These are phyloP conservation scores for Ogataea pignaliae DNA, from an alignment of 805 yeast genomes.

Conservation along the genomic window DNA sequence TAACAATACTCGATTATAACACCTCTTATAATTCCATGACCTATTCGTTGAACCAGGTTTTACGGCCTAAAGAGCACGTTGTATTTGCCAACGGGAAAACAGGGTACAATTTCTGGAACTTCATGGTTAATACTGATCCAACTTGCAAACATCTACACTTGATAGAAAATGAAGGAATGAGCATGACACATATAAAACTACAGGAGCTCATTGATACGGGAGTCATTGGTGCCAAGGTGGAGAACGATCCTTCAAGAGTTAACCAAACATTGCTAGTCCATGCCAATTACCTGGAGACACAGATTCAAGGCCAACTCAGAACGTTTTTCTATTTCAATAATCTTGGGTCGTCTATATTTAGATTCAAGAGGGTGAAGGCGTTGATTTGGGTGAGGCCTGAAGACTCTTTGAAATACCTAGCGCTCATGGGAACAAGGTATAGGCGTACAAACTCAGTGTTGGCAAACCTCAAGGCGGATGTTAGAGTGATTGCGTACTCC, in stretches of 20 bases:
- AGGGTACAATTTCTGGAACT: constrained; percentile 21
- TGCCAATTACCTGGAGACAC: constrained; percentile 29
- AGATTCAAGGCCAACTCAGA: constrained; percentile 59
- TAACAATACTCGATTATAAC: constrained; percentile 56
- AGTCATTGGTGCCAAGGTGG: constrained; percentile 33
- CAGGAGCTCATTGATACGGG: constrained; percentile 37
- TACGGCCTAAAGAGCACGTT: constrained; percentile 61
- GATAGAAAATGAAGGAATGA: constrained; percentile 12
- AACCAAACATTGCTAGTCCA: constrained; percentile 27
- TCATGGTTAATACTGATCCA: constrained; percentile 11
- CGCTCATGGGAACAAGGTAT: constrained; percentile 44
- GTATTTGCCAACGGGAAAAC: constrained; percentile 34
- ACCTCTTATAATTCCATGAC: constrained; percentile 60
- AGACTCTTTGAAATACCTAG: constrained; percentile 59
- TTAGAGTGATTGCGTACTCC: constrained; percentile 49
- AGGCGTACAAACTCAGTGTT: constrained; percentile 64
- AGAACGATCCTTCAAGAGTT: constrained; percentile 12
- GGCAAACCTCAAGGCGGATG: constrained; percentile 58
- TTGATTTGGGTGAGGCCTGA: constrained; percentile 60
- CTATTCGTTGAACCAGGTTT: constrained; percentile 51
- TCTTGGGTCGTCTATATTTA: constrained; percentile 33
- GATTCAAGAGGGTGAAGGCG: constrained; percentile 54
- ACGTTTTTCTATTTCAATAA: constrained; percentile 28
- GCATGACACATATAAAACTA: constrained; percentile 16
- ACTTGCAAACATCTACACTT: constrained; percentile 10